These are phyloP conservation scores for Aquilaria sinensis DNA, from an alignment of 345 rosid genomes.

Conservation along the genomic window DNA sequence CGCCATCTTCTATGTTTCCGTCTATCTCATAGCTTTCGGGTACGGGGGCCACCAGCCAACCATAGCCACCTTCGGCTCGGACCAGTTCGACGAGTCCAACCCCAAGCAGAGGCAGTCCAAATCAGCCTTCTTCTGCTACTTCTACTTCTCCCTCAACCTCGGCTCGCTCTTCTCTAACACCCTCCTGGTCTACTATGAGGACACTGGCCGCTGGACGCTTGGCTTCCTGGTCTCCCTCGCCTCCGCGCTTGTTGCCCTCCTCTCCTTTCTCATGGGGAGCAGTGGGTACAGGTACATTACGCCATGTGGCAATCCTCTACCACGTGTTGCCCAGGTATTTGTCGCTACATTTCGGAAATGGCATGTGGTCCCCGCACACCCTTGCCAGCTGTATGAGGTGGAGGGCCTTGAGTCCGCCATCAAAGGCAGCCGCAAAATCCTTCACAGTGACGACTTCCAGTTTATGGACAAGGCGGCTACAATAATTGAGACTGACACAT, in stretches of 20 bases:
- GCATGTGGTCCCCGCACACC: conserved; percentile 26
- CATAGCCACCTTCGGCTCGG: conserved; percentile 83
- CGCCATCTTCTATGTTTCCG: conserved; percentile 52
- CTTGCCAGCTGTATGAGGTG: conserved; percentile 44
- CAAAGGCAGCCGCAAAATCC: conserved; percentile 80
- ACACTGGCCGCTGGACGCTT: conserved; percentile 56
- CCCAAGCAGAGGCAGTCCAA: conserved; percentile 29
- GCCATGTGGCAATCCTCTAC: conserved; percentile 65
- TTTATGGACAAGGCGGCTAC: conserved; percentile 92
- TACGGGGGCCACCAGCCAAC: conserved; percentile 94
- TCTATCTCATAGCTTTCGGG: conserved; percentile 75
- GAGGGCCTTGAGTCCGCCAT: conserved; percentile 66
- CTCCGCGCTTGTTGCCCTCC: conserved; percentile 45
- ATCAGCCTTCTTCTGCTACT: conserved; percentile 61
- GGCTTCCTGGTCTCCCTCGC: conserved; percentile 61
- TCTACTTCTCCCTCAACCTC: conserved; percentile 66
- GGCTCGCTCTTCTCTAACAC: conserved; percentile 81
- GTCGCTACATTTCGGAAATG: conserved; percentile 48
- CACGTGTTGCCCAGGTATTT: conserved; percentile 70
- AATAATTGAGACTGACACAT: conserved; percentile 38
- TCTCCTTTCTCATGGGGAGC: conserved; percentile 32
- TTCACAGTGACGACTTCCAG: conserved; percentile 48
- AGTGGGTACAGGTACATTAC: conserved; percentile 41
- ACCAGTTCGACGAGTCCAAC: conserved; percentile 52
- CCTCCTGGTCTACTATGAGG: conserved; percentile 62